phyloP scores from a whole-genome alignment of 2,329 filamentous ascomycete species.

The Daldinia sp. region DNA sequence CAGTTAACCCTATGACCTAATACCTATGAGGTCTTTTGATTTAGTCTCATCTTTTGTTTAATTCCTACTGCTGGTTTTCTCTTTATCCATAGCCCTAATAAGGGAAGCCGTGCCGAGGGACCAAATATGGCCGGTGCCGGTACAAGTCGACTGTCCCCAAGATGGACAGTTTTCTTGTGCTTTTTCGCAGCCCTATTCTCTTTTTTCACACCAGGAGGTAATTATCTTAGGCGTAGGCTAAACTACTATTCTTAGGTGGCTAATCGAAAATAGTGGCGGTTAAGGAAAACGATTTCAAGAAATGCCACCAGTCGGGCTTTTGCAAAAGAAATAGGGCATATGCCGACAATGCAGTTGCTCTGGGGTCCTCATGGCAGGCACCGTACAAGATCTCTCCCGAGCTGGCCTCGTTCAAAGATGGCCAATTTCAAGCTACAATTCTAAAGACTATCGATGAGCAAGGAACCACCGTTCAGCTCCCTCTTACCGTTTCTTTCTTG shows the following conservation, averaged over 20 bases:
- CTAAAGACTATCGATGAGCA: conserved; percentile 76
- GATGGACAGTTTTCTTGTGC: conserved; percentile 71
- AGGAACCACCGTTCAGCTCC: conserved; percentile 77
- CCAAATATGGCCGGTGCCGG: conserved; percentile 61
- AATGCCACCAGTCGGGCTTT: conserved; percentile 93
- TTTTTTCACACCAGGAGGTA: conserved; percentile 71
- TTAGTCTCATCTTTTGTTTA: conserved; percentile 13
- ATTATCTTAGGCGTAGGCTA: conserved; percentile 16
- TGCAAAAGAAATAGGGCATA: conserved; percentile 93
- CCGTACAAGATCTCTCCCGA: conserved; percentile 81
- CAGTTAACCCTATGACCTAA: conserved; percentile 20
- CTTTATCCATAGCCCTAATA: conserved; percentile 45
- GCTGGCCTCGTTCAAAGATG: conserved; percentile 78
- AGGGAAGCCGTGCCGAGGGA: conserved; percentile 43
- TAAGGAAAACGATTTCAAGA: conserved; percentile 98
- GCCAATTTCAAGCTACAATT: conserved; percentile 81
- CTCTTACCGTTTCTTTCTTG: conserved; percentile 86
- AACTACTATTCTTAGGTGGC: neutral
- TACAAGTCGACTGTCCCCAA: conserved; percentile 59
- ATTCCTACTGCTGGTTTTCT: conserved; percentile 45
- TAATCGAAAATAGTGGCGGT: conserved; percentile 69
- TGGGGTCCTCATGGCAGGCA: conserved; percentile 74
- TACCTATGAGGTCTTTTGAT: conserved; percentile 14
- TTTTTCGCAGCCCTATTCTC: conserved; percentile 66
- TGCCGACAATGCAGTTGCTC: conserved; percentile 76